Base-by-base conservation (phyloP, 352 stramenopile species). In the Plasmopara muralis region DNA sequence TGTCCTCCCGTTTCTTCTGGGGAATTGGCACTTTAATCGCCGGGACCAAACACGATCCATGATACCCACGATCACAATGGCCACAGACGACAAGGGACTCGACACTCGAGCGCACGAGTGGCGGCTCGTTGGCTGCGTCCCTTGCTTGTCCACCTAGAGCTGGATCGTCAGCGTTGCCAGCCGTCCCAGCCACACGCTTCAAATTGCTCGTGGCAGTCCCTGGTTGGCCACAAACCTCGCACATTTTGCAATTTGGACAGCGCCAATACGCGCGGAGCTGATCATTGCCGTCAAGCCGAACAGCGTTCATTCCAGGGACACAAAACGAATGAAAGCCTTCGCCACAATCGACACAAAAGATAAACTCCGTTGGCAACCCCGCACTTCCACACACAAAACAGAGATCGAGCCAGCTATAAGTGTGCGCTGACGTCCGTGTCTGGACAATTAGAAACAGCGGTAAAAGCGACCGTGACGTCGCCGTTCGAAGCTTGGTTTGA, bases 291-390 rank as follows among this genome's bases (percentile, higher is more conserved):
- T 62, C 47, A 1, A 77, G 14, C 0, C 64, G 58, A 28, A 62
- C 65, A 10, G 56, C 41, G 9, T 43, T 71, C 55, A 86, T 69
- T 4, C 61, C 66, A n/a, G 68, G 52, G 1, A 74, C 62, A 69
- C 95, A 98, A 64, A 97, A 98, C 1, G 71, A 71, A 64, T 98
- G 95, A 50, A 96, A 97, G 0, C 77, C 84, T 78, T 98, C 95
- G 34, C 95, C 95, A 53, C 95, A 98, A 61, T 98, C 95, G 10
- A 97, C 72, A 52, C 95, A 98, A 57, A 98, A 98, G 6, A 98
- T 66, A 55, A 98, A 85, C 1, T 82, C 77, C 37, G 74, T 72
- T 4, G 64, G 49, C 9, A 88, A 60, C 4, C 91, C 91, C 16
- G 84, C 84, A 38, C 79, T 96, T 10, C 90, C 91, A 46, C 95